Evolutionary conservation across 192 early-diverging fungal species (phyloP).

Genomic region (Bifiguratus adelaidae): DNA sequence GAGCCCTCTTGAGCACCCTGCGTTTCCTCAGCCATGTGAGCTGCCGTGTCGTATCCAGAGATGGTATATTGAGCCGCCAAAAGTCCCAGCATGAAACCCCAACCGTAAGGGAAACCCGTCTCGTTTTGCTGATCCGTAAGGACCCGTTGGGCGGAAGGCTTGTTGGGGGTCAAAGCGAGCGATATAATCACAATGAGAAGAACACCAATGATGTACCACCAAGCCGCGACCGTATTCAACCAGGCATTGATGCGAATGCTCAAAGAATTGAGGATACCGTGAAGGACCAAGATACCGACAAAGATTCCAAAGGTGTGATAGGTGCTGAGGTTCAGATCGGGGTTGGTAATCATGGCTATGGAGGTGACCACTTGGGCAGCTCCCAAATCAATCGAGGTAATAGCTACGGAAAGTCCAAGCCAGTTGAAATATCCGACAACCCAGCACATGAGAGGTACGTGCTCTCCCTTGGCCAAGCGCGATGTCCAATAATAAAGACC

Average conservation of each 20-base stretch:
- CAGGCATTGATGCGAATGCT: conserved; percentile 27
- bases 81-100: conserved; percentile 36
- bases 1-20: conserved; percentile 34
- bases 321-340: conserved; percentile 14
- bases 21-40: conserved; percentile 32
- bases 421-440: conserved; percentile 40
- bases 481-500: conserved; percentile 42
- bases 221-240: conserved; percentile 29
- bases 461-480: conserved; percentile 26
- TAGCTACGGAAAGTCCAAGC: conserved; percentile 32
- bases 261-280: conserved; percentile 38
- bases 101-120: conserved; percentile 33
- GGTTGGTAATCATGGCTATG: conserved; percentile 10
- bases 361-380: conserved; percentile 35
- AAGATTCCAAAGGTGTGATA: conserved; percentile 38
- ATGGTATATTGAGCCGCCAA: conserved; percentile 42
- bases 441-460: conserved; percentile 39
- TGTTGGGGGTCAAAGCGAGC: conserved; percentile 11
- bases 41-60: conserved; percentile 36
- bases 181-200: conserved; percentile 17
- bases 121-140: conserved; percentile 16
- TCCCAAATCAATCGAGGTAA: conserved; percentile 34
- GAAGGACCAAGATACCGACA: conserved; percentile 34
- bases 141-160: background rate
- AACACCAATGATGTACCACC: conserved; percentile 21